These are phyloP conservation scores for Corylus heterophylla DNA, from an alignment of 306 rosid genomes.

Conservation along the genomic window DNA sequence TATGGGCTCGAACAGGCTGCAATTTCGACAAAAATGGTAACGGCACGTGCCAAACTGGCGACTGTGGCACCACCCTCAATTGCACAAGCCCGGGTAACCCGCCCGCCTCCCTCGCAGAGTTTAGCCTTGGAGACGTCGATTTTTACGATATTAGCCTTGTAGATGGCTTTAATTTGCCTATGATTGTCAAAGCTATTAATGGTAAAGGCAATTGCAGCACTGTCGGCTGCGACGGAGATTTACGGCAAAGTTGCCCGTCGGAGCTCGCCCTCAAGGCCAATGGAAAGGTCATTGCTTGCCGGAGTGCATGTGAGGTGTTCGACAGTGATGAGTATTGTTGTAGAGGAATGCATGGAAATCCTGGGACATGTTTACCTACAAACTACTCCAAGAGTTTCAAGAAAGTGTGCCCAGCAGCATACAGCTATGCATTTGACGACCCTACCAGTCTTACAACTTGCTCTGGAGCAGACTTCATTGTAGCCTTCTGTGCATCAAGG, in stretches of 20 bases:
- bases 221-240: slow-evolving; percentile 57
- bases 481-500: slow-evolving; percentile 63
- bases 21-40: slow-evolving; percentile 50
- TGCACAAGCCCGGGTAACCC: slow-evolving; percentile 52
- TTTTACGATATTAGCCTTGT: slow-evolving; percentile 67
- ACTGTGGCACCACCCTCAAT: slow-evolving; percentile 48
- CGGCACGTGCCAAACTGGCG: slow-evolving; percentile 61
- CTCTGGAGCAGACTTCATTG: slow-evolving; percentile 43
- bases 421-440: slow-evolving; percentile 59
- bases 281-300: slow-evolving; percentile 48
- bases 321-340: slow-evolving; percentile 58
- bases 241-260: slow-evolving; percentile 54
- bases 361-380: slow-evolving; percentile 46
- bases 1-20: slow-evolving; percentile 68
- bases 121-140: slow-evolving; percentile 47
- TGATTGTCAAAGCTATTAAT: slow-evolving; percentile 46
- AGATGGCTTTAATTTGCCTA: slow-evolving; percentile 67
- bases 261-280: slow-evolving; percentile 38
- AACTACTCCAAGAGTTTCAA: slow-evolving; percentile 59
- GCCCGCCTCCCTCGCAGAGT: slow-evolving; percentile 55
- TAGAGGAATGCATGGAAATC: slow-evolving; percentile 48
- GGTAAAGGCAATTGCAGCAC: slow-evolving; percentile 59
- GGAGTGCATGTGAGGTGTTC: slow-evolving; percentile 57
- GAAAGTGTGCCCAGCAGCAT: slow-evolving; percentile 54
- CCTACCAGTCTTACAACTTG: slow-evolving; percentile 53